Evolutionary conservation across 2,329 filamentous ascomycete species (phyloP), one percentile per base, ranked within the genome.

Genomic region (Penicillium digitatum): DNA sequence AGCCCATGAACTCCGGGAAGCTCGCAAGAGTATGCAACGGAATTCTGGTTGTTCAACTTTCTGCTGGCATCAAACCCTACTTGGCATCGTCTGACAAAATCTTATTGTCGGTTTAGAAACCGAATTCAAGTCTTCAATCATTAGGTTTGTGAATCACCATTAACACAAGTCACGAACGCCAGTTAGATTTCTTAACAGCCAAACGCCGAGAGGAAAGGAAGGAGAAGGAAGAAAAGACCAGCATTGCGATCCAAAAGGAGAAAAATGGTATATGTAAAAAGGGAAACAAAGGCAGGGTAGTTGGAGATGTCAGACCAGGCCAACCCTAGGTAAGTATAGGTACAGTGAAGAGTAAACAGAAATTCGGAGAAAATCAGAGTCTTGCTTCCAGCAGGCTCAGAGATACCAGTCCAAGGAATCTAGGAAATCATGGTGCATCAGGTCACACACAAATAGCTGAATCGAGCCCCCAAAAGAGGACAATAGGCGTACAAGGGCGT

Each of bases 251-350:
- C 47, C 52, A 34, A 45, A 51, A 34, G 40, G 14, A 45, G 16
- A 27, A 27, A 39, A 37, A 42, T 55, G 52, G 52, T 51, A 55
- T 55, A 51, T 55, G 47, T 51, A 44, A 55, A 32, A 12, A 38
- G 27, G 16, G 26, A 34, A 24, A 39, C 32, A 39, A 51, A 39
- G 18, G 18, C 18, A 42, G 47, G 24, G 26, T 44, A 55, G 34
- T 51, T 51, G 47, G 47, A 51, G 47, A 32, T 27, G 35, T 40
- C 27, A 24, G 39, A 45, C 46, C 27, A 32, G 24, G 26, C 22
- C 27, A 14, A 44, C 29, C 47, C 34, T 45, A 32, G 32, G 42
- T 44, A 24, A 52, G 44, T 37, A 51, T 55, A 32, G 31, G 22
- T 45, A 54, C 52, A 54, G 14, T 26, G 47, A 51, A 62, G 26